phyloP scores from a whole-genome alignment of 352 stramenopile species.

The Thraustochytrium sp. region DNA sequence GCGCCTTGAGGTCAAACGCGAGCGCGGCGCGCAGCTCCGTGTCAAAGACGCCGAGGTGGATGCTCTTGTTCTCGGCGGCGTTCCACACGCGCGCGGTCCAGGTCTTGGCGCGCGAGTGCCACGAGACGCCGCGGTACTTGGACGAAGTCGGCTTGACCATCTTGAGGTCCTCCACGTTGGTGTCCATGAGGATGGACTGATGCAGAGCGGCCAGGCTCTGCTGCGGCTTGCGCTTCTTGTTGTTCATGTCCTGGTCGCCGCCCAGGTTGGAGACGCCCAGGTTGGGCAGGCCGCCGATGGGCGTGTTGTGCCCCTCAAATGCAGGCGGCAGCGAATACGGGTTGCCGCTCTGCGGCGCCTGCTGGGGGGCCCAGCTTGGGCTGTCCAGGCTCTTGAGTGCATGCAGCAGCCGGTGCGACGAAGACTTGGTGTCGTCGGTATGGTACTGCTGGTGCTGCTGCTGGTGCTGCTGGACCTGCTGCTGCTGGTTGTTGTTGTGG shows the following conservation, averaged over 20 bases:
- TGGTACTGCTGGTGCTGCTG: neutral
- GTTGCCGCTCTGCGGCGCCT: neutral
- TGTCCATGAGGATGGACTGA: constrained; percentile 15
- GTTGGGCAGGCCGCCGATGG: neutral
- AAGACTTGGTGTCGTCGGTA: neutral
- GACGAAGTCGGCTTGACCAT: constrained; percentile 21
- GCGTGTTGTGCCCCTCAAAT: neutral
- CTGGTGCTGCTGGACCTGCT: neutral
- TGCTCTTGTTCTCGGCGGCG: constrained; percentile 13
- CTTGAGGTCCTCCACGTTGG: constrained; percentile 1
- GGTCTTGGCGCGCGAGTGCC: constrained; percentile 35
- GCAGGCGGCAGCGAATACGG: neutral
- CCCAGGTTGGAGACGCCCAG: neutral
- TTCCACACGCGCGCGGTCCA: constrained; percentile 36
- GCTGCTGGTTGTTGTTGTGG: neutral
- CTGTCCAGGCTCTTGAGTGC: constrained; percentile 13
- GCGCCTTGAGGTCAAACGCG: constrained; percentile 30
- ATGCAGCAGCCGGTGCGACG: neutral
- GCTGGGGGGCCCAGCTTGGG: neutral
- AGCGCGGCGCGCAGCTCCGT: constrained; percentile 36
- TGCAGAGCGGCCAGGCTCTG: neutral
- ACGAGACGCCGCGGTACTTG: constrained; percentile 44
- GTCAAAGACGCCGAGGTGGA: constrained; percentile 21
- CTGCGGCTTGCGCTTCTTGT: neutral
- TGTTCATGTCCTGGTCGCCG: neutral